Conservation (phyloP, 2,329 filamentous ascomycete species). For the Atkinsonella texensis region DNA sequence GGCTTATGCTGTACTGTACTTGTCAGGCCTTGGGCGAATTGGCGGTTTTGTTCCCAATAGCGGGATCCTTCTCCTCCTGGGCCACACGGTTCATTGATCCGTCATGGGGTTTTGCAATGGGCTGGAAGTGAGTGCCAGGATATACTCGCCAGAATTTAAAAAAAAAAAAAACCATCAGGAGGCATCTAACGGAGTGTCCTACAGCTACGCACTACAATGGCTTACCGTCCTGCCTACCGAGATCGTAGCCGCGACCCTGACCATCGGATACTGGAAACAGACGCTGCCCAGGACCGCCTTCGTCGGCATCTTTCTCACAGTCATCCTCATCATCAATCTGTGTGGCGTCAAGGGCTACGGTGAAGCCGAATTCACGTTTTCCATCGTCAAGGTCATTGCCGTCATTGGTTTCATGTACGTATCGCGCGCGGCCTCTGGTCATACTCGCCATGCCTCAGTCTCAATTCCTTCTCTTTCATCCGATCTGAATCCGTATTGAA, state of each 20-base stretch:
- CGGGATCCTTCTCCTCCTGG: constrained; percentile 84
- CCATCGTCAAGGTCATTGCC: constrained; percentile 73
- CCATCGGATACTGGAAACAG: constrained; percentile 68
- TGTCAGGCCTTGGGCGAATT: constrained; percentile 87
- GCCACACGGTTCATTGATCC: constrained; percentile 88
- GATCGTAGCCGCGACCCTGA: constrained; percentile 76
- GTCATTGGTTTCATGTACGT: constrained; percentile 79
- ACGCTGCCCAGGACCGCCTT: constrained; percentile 58
- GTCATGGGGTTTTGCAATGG: constrained; percentile 91
- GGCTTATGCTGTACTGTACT: constrained; percentile 81
- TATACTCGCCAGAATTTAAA: too few relatives aligned
- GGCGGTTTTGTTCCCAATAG: constrained; percentile 79
- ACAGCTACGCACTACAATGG: constrained; percentile 78
- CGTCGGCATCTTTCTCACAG: constrained; percentile 66
- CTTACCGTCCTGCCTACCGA: constrained; percentile 72
- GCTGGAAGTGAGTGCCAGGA: constrained; percentile 59
- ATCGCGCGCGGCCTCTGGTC: neutral
- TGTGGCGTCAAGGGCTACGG: constrained; percentile 84
- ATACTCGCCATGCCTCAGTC: too few relatives aligned
- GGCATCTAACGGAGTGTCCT: neutral
- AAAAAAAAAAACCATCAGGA: too few relatives aligned
- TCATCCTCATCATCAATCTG: constrained; percentile 73
- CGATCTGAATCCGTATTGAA: neutral
- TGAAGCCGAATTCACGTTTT: constrained; percentile 81
- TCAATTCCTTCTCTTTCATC: too few relatives aligned